Conservation (phyloP, 768 basidiomycete genomes). For the Xerocomellus chrysenteron region DNA sequence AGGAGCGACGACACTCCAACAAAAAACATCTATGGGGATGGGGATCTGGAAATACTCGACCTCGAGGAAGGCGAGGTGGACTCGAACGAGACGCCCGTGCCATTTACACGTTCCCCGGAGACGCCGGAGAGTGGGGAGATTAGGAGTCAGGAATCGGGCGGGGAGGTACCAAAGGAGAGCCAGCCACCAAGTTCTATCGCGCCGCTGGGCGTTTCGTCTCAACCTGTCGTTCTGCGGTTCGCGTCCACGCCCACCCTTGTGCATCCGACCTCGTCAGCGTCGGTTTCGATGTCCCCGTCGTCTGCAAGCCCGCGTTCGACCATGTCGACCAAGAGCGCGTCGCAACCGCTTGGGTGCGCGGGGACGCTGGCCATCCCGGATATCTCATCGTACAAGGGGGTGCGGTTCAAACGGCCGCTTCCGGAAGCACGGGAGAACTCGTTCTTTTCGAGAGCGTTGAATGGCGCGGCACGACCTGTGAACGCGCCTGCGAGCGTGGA, state of each 20-base stretch:
- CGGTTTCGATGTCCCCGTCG: neutral
- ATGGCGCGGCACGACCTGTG: neutral
- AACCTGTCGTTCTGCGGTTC: neutral
- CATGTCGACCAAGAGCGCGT: neutral
- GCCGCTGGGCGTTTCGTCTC: neutral
- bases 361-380: conserved; percentile 21
- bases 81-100: neutral
- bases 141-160: neutral
- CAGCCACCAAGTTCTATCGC: neutral
- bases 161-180: neutral
- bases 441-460: conserved; percentile 28
- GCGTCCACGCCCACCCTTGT: neutral
- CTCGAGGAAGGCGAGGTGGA: conserved; percentile 19
- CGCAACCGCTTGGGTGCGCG: neutral
- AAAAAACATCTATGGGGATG: neutral
- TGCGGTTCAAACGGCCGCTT: conserved; percentile 22
- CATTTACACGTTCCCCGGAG: neutral
- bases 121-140: conserved; percentile 22
- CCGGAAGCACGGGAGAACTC: conserved; percentile 11
- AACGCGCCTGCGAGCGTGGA: neutral
- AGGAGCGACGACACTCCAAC: neutral
- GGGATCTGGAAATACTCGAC: neutral
- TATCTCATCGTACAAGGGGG: conserved; percentile 21
- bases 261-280: neutral
- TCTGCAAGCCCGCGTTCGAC: neutral